A percentile compares a stretch with the other conserved stretches of the same genome.
phyloP scores from a whole-genome alignment of 805 yeast genomes.

The Candida bentonensis region DNA sequence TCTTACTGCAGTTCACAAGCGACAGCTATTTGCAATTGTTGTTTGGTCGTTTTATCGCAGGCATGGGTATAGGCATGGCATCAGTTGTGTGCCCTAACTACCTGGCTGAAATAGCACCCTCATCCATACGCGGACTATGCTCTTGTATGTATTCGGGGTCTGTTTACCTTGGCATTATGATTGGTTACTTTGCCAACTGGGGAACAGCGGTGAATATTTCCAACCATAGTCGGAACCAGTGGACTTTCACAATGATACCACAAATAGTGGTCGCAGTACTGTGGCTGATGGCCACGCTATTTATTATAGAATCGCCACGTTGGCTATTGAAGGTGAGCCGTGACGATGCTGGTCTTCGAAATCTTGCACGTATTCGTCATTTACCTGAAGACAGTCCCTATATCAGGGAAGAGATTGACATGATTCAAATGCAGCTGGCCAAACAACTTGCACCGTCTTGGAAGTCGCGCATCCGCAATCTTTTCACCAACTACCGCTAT shows the following conservation, averaged over 20 bases:
- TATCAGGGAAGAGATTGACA: conserved; percentile 35
- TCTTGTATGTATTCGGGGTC: conserved; percentile 43
- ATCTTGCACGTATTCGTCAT: conserved; percentile 30
- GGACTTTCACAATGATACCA: conserved; percentile 39
- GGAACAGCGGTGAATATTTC: conserved; percentile 36
- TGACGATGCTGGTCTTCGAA: conserved; percentile 27
- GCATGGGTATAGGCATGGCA: conserved; percentile 43
- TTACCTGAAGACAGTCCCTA: conserved; percentile 35
- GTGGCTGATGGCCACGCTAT: conserved; percentile 28
- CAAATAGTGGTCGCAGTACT: conserved; percentile 36
- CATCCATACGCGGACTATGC: conserved; percentile 36
- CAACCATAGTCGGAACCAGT: conserved; percentile 26
- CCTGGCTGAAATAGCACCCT: conserved; percentile 40
- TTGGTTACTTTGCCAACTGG: conserved; percentile 36
- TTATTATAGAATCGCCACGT: conserved; percentile 37
- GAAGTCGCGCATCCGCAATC: conserved; percentile 23
- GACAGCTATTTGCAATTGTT: conserved; percentile 27
- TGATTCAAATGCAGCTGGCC: conserved; percentile 34
- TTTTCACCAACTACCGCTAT: conserved; percentile 29
- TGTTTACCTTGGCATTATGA: conserved; percentile 39
- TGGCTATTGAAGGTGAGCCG: conserved; percentile 33
- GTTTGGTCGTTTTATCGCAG: conserved; percentile 43
- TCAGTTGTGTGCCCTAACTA: conserved; percentile 43
- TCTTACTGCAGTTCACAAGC: conserved; percentile 35
- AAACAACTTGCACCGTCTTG: conserved; percentile 20